Conservation (phyloP, 495 filamentous ascomycete genomes). For the Platismatia glauca region DNA sequence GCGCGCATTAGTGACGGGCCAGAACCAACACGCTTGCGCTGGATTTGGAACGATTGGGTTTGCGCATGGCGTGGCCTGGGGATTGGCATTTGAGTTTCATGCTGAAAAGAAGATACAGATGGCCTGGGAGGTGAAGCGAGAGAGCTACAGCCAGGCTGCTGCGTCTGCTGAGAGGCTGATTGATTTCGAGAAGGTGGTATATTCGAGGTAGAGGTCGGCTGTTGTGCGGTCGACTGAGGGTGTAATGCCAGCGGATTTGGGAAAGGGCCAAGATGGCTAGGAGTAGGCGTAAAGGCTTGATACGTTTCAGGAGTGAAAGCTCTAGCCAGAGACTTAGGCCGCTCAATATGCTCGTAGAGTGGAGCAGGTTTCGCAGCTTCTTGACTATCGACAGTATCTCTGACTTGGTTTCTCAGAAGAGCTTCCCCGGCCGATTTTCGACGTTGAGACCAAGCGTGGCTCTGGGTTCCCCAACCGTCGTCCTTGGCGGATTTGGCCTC, state of each 20-base stretch:
- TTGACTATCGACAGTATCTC: not conserved
- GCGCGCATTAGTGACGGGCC: slow-evolving; percentile 13
- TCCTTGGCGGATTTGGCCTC: not conserved
- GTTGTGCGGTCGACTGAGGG: slow-evolving; percentile 2
- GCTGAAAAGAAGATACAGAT: not conserved
- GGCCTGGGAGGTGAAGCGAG: not conserved
- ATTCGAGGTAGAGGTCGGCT: not conserved
- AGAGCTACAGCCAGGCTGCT: not conserved
- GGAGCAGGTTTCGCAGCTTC: not conserved
- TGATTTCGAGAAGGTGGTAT: not conserved
- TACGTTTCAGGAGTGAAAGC: not conserved
- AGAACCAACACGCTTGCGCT: slow-evolving; percentile 12
- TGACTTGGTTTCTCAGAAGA: slow-evolving; percentile 10
- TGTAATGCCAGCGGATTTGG: slow-evolving; percentile 3
- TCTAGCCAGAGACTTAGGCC: not conserved
- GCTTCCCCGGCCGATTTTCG: slow-evolving; percentile 24
- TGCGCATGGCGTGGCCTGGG: not conserved
- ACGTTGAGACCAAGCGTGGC: slow-evolving; percentile 18
- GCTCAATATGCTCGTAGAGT: not conserved
- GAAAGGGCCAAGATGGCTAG: slow-evolving; percentile 3
- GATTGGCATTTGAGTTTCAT: not conserved
- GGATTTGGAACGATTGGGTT: not conserved
- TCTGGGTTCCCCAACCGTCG: slow-evolving; percentile 17
- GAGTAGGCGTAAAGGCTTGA: not conserved
- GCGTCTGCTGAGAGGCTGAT: not conserved